A percentile compares a stretch with the other conserved stretches of the same genome.
Evolutionary conservation across 306 rosid genomes (phyloP).

Genomic region (Dalbergia cultrata): DNA sequence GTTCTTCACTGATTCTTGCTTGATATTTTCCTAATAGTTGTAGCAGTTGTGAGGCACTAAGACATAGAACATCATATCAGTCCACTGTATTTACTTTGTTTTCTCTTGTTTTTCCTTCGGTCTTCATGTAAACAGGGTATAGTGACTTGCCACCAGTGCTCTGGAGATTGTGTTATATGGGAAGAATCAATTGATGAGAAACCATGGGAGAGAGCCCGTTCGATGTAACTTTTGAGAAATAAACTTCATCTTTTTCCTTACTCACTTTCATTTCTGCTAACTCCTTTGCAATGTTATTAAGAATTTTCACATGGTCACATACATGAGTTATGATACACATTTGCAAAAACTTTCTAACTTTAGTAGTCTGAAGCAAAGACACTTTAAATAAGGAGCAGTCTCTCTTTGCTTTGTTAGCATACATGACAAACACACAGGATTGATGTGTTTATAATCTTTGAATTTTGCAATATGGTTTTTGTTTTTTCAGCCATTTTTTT

Average conservation of each 20-base stretch:
- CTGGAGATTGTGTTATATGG: slow-evolving; percentile 95
- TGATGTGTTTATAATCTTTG: slow-evolving; percentile 10
- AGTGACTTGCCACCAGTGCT: slow-evolving; percentile 85
- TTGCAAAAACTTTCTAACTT: slow-evolving; percentile 24
- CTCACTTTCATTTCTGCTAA: slow-evolving; percentile 23
- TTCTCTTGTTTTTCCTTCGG: slow-evolving; percentile 14
- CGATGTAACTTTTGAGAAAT: slow-evolving; percentile 59
- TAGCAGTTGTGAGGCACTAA: slow-evolving; percentile 8
- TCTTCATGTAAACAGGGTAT: slow-evolving; percentile 69
- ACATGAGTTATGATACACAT: not conserved
- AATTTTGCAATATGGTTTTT: slow-evolving; percentile 26
- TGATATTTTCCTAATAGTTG: slow-evolving; percentile 15
- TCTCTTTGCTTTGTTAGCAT: slow-evolving; percentile 14
- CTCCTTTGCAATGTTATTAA: slow-evolving; percentile 16
- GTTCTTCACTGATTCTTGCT: slow-evolving; percentile 20
- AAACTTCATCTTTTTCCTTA: slow-evolving; percentile 12
- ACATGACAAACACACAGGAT: not conserved
- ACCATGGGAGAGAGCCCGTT: slow-evolving; percentile 96
- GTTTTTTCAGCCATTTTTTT: not conserved
- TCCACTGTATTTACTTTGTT: slow-evolving; percentile 14
- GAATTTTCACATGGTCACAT: not conserved
- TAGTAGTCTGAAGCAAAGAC: not conserved
- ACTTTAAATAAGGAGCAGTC: not conserved
- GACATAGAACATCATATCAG: slow-evolving; percentile 34
- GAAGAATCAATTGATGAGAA: slow-evolving; percentile 92